Evolutionary conservation across 1,284 basidiomycete species (phyloP).

Genomic region (Hypsizygus ulmarius): DNA sequence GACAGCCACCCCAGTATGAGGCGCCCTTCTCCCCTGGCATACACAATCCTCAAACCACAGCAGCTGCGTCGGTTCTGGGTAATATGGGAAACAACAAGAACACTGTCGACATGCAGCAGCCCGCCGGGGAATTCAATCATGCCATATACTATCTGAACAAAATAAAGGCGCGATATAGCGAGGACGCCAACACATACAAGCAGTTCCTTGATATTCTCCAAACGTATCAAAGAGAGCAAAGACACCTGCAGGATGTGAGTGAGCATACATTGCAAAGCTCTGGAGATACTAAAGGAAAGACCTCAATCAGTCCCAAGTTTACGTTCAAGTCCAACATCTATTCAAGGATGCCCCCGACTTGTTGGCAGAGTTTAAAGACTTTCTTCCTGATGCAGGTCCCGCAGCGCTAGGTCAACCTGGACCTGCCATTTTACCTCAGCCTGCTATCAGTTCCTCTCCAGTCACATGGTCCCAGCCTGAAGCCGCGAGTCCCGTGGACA

Average conservation of each 20-base stretch:
- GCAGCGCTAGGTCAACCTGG: conserved; percentile 35
- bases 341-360: conserved; percentile 94
- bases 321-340: conserved; percentile 87
- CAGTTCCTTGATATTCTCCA: conserved; percentile 98
- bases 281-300: conserved; percentile 12
- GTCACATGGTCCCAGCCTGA: conserved; percentile 38
- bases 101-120: conserved; percentile 43
- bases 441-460: conserved; percentile 16
- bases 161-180: conserved; percentile 94
- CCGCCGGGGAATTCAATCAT: conserved; percentile 86
- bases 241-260: conserved; percentile 84
- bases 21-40: conserved; percentile 37
- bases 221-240: conserved; percentile 95
- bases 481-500: conserved; percentile 39
- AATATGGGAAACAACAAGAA: conserved; percentile 50
- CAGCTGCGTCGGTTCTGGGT: conserved; percentile 60
- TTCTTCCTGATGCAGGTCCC: conserved; percentile 75
- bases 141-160: conserved; percentile 99
- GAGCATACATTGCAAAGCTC: conserved; percentile 2
- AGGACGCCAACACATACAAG: conserved; percentile 95
- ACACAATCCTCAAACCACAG: conserved; percentile 43
- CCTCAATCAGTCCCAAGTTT: conserved; percentile 71
- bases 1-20: conserved; percentile 34
- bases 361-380: conserved; percentile 94
- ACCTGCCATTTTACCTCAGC: conserved; percentile 43